phyloP scores from a whole-genome alignment of 192 early-diverging fungal genomes.

The Physocladia obscura region DNA sequence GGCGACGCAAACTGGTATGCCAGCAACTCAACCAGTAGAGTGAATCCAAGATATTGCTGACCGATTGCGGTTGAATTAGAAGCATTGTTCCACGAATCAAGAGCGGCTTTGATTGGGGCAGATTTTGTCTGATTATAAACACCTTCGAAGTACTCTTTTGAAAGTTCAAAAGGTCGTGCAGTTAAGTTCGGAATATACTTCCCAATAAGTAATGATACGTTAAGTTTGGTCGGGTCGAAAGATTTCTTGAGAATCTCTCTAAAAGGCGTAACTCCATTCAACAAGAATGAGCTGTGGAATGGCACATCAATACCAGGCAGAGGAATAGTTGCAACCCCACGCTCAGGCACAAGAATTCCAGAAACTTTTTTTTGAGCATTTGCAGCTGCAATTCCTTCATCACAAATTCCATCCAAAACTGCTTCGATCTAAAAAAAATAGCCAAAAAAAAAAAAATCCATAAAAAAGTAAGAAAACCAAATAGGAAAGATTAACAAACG shows the following conservation, averaged over 20 bases:
- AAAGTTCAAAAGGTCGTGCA: slow-evolving; percentile 80
- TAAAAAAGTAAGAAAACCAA: too few relatives aligned
- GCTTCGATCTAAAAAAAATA: slow-evolving; percentile 63
- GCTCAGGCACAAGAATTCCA: slow-evolving; percentile 72
- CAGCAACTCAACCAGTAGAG: slow-evolving; percentile 81
- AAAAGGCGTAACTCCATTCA: slow-evolving; percentile 91
- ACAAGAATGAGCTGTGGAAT: slow-evolving; percentile 93
- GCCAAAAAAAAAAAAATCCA: neutral
- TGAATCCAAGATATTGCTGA: slow-evolving; percentile 85
- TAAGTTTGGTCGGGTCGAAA: slow-evolving; percentile 78
- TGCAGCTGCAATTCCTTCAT: slow-evolving; percentile 66
- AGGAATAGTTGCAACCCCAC: slow-evolving; percentile 88
- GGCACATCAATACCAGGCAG: slow-evolving; percentile 92
- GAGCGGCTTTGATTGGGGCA: slow-evolving; percentile 70
- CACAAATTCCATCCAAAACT: slow-evolving; percentile 75
- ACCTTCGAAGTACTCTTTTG: slow-evolving; percentile 71
- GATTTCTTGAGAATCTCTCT: slow-evolving; percentile 81
- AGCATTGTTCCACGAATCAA: slow-evolving; percentile 77
- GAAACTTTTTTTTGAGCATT: slow-evolving; percentile 57
- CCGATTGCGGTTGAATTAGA: slow-evolving; percentile 68
- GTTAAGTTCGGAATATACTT: slow-evolving; percentile 96
- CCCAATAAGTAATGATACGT: slow-evolving; percentile 75
- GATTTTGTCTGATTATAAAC: slow-evolving; percentile 74
- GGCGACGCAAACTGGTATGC: slow-evolving; percentile 92
- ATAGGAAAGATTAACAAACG: too few relatives aligned